Evolutionary conservation across 805 yeast genomes (phyloP).

Genomic region (Metschnikowia borealis): DNA sequence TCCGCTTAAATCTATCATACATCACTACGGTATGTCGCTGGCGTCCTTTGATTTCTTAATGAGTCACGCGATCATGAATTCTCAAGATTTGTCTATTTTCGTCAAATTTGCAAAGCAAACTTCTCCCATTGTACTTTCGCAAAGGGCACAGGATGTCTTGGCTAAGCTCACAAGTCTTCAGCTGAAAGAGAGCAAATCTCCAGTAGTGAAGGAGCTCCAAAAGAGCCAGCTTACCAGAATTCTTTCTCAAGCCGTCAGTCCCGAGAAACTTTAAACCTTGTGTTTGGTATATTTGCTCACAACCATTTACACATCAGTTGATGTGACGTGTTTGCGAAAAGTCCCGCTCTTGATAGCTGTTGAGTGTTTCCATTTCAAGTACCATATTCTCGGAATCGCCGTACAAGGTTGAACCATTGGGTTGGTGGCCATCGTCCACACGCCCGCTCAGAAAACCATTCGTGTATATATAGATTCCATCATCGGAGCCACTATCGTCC

Average conservation of each 20-base stretch:
- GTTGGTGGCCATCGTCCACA: slow-evolving; percentile 4
- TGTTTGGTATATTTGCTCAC: neutral
- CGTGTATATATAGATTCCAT: slow-evolving; percentile 41
- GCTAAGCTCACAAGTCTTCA: slow-evolving; percentile 18
- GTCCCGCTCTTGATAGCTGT: neutral
- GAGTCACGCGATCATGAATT: slow-evolving; percentile 18
- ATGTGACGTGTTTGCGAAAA: neutral
- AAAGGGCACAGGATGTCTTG: slow-evolving; percentile 19
- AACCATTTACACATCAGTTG: neutral
- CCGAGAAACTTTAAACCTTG: neutral
- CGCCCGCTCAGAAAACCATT: slow-evolving; percentile 34
- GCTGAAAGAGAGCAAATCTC: slow-evolving; percentile 3
- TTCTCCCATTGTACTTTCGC: slow-evolving; percentile 11
- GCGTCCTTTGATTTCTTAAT: slow-evolving; percentile 22
- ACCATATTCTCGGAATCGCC: neutral
- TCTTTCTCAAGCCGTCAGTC: neutral
- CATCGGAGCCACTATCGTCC: slow-evolving; percentile 37
- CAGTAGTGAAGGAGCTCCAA: slow-evolving; percentile 16
- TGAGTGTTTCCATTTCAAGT: slow-evolving; percentile 2
- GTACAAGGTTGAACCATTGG: neutral
- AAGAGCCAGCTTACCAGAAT: slow-evolving; percentile 18
- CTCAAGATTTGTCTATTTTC: slow-evolving; percentile 28
- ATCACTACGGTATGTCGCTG: slow-evolving; percentile 20
- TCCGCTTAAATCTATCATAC: slow-evolving; percentile 26
- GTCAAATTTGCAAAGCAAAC: slow-evolving; percentile 17